These are phyloP conservation scores for Pichia kluyveri DNA, from an alignment of 805 yeast genomes.

Conservation along the genomic window DNA sequence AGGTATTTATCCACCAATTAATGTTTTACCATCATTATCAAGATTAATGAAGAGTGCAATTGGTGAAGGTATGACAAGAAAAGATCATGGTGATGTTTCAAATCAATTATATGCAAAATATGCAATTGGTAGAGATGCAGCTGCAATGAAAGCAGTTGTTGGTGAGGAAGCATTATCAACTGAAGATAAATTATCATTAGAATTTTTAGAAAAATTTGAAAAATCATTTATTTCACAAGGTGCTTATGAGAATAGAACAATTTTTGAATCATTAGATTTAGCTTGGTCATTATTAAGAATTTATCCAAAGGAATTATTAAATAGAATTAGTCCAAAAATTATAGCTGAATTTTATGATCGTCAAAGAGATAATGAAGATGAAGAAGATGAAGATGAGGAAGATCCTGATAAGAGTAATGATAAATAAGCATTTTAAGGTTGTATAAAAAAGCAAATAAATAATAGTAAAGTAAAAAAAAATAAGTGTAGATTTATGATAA, in stretches of 20 bases:
- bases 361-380: constrained; percentile 47
- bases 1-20: constrained; percentile 98
- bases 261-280: constrained; percentile 91
- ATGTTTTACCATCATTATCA: constrained; percentile 93
- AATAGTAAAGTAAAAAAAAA: constrained; percentile 1
- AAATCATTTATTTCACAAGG: constrained; percentile 94
- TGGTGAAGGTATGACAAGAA: constrained; percentile 99
- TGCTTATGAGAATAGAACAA: constrained; percentile 90
- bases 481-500: too few species aligned
- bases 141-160: constrained; percentile 99
- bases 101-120: constrained; percentile 98
- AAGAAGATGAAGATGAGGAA: constrained; percentile 9
- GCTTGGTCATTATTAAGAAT: constrained; percentile 98
- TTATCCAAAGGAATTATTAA: constrained; percentile 97
- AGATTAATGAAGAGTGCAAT: constrained; percentile 99
- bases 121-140: constrained; percentile 99
- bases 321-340: constrained; percentile 97
- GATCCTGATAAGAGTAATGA: neutral
- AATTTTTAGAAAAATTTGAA: constrained; percentile 96
- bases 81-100: constrained; percentile 98
- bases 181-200: constrained; percentile 95
- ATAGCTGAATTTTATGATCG: constrained; percentile 92
- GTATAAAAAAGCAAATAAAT: neutral
- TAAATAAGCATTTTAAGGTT: neutral
- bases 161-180: constrained; percentile 99